These are phyloP conservation scores for Boletus insuetus DNA, from an alignment of 768 basidiomycete species.

Conservation along the genomic window DNA sequence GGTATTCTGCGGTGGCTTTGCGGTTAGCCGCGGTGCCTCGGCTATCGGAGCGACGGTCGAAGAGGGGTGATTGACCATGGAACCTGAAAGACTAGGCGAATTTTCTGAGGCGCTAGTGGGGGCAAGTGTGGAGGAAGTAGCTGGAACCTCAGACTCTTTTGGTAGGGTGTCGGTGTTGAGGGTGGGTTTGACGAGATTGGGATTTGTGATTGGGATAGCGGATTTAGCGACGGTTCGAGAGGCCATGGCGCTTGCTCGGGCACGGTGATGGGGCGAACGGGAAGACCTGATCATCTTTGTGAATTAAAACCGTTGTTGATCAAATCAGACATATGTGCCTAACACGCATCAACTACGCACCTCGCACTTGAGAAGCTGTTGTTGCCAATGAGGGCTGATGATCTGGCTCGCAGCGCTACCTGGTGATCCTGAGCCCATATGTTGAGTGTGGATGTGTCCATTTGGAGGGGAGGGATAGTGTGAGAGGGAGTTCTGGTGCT, in stretches of 20 bases:
- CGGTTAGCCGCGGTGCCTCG: conserved; percentile 62
- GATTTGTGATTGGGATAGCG: conserved; percentile 90
- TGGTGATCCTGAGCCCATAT: conserved; percentile 58
- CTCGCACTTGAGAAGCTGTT: conserved; percentile 90
- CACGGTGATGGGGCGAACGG: conserved; percentile 89
- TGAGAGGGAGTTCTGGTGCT: conserved; percentile 75
- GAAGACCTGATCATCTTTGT: conserved; percentile 78
- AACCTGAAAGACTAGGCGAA: conserved; percentile 34
- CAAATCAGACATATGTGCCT: conserved; percentile 17
- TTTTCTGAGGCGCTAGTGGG: conserved; percentile 32
- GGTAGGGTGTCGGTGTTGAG: conserved; percentile 25
- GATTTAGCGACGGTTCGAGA: conserved; percentile 83
- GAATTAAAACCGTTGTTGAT: conserved; percentile 16
- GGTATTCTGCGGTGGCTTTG: conserved; percentile 67
- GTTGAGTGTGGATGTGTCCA: conserved; percentile 58
- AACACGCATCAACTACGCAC: conserved; percentile 49
- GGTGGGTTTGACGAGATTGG: conserved; percentile 61
- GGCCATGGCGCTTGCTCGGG: conserved; percentile 92
- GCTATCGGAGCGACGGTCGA: conserved; percentile 73
- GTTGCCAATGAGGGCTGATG: conserved; percentile 86
- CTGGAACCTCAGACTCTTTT: conserved; percentile 31
- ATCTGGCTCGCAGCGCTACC: conserved; percentile 54
- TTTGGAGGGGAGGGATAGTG: conserved; percentile 82
- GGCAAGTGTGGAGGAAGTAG: conserved; percentile 29
- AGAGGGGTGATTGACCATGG: conserved; percentile 60